Evolutionary conservation across 1,284 basidiomycete species (phyloP).

Genomic region (Coniferiporia sulphurascens): DNA sequence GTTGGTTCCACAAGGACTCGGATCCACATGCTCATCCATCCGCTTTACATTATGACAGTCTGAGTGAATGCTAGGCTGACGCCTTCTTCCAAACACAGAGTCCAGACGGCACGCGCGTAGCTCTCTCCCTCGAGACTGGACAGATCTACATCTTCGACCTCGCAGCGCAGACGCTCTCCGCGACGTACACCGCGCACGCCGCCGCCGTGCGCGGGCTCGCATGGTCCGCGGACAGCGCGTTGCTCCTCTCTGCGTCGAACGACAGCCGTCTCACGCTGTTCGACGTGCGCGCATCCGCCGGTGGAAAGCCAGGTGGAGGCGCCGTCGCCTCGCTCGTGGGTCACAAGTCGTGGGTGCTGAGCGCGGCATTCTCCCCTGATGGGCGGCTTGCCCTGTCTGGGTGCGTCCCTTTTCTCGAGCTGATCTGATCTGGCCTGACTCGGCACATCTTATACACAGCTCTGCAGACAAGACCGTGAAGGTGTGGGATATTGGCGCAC

Average conservation of each 20-base stretch:
- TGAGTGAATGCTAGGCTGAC: not conserved
- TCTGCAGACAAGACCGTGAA: constrained; percentile 84
- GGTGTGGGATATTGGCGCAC: constrained; percentile 81
- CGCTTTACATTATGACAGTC: not conserved
- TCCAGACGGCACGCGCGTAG: constrained; percentile 76
- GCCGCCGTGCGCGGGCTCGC: constrained; percentile 78
- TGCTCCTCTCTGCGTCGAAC: constrained; percentile 81
- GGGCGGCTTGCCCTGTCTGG: constrained; percentile 73
- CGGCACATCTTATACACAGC: constrained; percentile 32
- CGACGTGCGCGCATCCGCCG: constrained; percentile 63
- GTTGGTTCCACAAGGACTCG: not conserved
- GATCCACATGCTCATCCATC: not conserved
- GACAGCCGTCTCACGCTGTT: constrained; percentile 84
- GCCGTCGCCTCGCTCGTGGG: constrained; percentile 79
- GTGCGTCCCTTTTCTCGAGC: constrained; percentile 38
- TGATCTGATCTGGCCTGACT: not conserved
- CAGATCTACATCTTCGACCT: constrained; percentile 80
- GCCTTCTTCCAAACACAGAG: constrained; percentile 44
- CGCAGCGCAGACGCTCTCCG: constrained; percentile 54
- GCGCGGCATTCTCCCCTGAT: constrained; percentile 75
- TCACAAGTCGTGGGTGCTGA: constrained; percentile 84
- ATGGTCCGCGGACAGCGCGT: constrained; percentile 75
- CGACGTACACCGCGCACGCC: constrained; percentile 79
- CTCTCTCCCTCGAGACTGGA: constrained; percentile 74
- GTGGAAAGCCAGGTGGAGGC: constrained; percentile 53